Evolutionary conservation across 805 yeast genomes (phyloP), one percentile per base, ranked within the genome.

Genomic region (Ogataea ramenticola): DNA sequence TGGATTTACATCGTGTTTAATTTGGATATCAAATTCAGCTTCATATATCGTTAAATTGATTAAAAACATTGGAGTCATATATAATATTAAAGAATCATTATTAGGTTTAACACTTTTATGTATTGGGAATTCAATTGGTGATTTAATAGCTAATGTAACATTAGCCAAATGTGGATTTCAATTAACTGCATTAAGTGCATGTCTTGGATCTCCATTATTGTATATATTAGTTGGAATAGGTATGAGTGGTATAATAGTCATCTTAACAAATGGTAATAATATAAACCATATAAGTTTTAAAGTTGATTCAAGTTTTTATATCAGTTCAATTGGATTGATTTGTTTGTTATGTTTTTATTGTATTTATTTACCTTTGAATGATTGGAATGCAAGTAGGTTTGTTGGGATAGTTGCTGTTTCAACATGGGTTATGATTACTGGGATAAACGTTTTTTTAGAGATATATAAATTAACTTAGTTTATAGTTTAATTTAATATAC

Each of bases 201-300:
- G 80, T 49, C 63, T 75, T 45, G 81, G 82, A 1, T 71, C 81
- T 1, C 79, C 80, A 0, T 56, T 76, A 14, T 52, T 76, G 14
- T 64, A 72, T 36, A 67, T 73, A 9, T 56, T 75, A 46, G 55
- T 75, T 17, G 82, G 81, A 1, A 62, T 76, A 19, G 82, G 82
- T 0, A 52, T 68, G 14, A 74, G 74, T 52, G 71, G 77, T 2
- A 48, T 65, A 33, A 51, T 68, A 5, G 55, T 64, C 29, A 39
- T 30, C 6, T 15, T 39, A 35, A 44, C 27, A 10, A 10, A 10
- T 24, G 27, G n/a, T n/a, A n/a, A n/a, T n/a, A n/a, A n/a, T n/a
- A n/a, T n/a, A n/a, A n/a, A n/a, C n/a, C n/a, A n/a, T 9, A 57
- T 74, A 31, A 52, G 54, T 3, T 68, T 74, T 49, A 53, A 61